Conservation (phyloP, 208 protist species). For the Leishmania aethiopica region DNA sequence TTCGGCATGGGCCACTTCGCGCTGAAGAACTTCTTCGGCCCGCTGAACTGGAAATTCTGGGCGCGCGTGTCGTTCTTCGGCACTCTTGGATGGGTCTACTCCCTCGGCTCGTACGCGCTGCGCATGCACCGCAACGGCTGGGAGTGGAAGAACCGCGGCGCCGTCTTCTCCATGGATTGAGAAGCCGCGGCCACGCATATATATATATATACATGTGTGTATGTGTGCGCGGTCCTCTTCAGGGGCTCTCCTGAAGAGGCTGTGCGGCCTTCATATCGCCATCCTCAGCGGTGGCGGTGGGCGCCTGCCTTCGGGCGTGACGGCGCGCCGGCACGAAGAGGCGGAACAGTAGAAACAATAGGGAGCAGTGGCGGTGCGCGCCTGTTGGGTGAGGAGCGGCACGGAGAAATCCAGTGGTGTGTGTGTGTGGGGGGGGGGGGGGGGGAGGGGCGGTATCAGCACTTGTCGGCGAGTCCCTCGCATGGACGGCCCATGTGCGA, state of each 20-base stretch:
- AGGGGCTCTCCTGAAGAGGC: not conserved
- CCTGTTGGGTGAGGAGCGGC: not conserved
- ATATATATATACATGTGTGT: not conserved
- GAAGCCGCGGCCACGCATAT: not conserved
- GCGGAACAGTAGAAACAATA: not conserved
- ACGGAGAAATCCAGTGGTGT: no score
- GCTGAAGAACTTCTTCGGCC: constrained; percentile 80
- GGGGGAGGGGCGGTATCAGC: not conserved
- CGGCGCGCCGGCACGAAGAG: not conserved
- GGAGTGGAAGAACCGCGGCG: constrained; percentile 90
- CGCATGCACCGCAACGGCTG: constrained; percentile 88
- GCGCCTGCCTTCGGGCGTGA: not conserved
- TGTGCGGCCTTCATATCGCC: not conserved
- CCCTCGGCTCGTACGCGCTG: constrained; percentile 57
- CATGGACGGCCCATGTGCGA: not conserved
- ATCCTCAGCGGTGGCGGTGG: not conserved
- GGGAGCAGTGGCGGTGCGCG: not conserved
- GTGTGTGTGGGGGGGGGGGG: no score
- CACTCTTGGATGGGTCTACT: constrained; percentile 42
- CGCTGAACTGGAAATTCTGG: constrained; percentile 71
- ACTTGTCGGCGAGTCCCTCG: not conserved
- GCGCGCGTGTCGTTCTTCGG: constrained; percentile 63
- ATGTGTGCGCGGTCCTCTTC: not conserved
- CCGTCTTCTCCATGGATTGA: constrained; percentile 86
- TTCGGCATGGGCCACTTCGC: constrained; percentile 87